Evolutionary conservation across 768 basidiomycete species (phyloP).

Genomic region (Kwoniella sp.): DNA sequence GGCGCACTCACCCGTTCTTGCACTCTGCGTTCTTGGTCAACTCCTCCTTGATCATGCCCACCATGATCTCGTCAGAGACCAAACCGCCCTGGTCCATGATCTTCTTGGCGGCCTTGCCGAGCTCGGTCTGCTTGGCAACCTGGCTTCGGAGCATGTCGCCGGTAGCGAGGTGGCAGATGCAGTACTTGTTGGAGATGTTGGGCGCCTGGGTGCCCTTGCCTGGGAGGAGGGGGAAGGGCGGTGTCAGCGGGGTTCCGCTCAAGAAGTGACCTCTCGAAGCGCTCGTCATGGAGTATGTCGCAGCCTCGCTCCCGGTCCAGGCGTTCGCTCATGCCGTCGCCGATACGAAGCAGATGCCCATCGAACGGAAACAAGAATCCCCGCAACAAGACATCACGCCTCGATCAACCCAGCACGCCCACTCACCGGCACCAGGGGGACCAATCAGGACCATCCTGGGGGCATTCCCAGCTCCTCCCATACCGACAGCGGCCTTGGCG

Average conservation of each 20-base stretch:
- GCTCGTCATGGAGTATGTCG: too few relatives aligned
- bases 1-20: conserved; percentile 78
- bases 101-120: conserved; percentile 91
- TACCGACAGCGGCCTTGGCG: conserved; percentile 55
- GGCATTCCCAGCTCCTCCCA: conserved; percentile 58
- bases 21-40: conserved; percentile 86
- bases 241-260: too few relatives aligned
- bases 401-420: too few relatives aligned
- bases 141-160: conserved; percentile 98
- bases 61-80: conserved; percentile 93
- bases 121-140: conserved; percentile 74
- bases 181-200: conserved; percentile 82
- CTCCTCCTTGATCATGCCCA: conserved; percentile 94
- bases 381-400: too few relatives aligned
- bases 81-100: conserved; percentile 96
- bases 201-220: conserved; percentile 99
- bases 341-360: too few relatives aligned
- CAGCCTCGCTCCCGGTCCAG: too few relatives aligned
- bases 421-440: conserved; percentile 90
- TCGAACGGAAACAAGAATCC: too few relatives aligned
- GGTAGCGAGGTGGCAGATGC: conserved; percentile 95
- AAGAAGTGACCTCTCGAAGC: too few relatives aligned
- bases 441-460: conserved; percentile 83
- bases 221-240: conserved; percentile 48
- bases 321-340: too few relatives aligned